A percentile compares a stretch with the other conserved stretches of the same genome.
Evolutionary conservation across 75 land plant species (phyloP).

Genomic region (Pinus tabuliformis): DNA sequence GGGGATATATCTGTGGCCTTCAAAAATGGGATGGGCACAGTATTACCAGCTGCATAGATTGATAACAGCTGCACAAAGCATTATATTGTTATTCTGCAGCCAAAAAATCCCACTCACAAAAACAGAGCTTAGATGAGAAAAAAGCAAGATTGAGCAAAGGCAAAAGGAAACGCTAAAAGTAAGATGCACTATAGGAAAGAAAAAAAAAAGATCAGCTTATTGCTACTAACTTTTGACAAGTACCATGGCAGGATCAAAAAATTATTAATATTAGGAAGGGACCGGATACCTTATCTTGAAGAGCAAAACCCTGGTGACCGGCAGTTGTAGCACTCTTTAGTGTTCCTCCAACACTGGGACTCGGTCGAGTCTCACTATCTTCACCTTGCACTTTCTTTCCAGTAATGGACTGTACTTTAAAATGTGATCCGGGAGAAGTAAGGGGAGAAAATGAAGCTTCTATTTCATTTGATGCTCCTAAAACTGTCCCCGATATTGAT

Average conservation of each 20-base stretch:
- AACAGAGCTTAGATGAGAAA: neutral
- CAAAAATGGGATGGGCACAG: conserved; percentile 94
- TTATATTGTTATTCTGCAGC: neutral
- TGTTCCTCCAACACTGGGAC: conserved; percentile 8
- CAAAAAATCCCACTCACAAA: neutral
- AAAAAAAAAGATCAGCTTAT: neutral
- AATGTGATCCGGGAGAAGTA: conserved; percentile 3
- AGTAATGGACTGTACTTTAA: neutral
- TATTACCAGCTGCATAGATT: conserved; percentile 97
- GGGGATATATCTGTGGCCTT: conserved; percentile 94
- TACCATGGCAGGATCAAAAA: no score
- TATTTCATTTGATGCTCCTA: conserved; percentile 5
- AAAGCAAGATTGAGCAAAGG: neutral
- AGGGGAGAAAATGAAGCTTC: conserved; percentile 6
- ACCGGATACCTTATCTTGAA: conserved; percentile 80
- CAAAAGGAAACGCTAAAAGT: neutral
- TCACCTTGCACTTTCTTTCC: conserved; percentile 8
- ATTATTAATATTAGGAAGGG: no score
- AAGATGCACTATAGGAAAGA: neutral
- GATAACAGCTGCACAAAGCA: conserved; percentile 68
- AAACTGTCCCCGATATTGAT: neutral
- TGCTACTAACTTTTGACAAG: neutral
- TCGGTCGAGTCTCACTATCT: conserved; percentile 2
- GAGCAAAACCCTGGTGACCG: conserved; percentile 61
- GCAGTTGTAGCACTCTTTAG: conserved; percentile 29